Base-by-base conservation (phyloP, 345 rosid genomes). In the Camelina hispida region DNA sequence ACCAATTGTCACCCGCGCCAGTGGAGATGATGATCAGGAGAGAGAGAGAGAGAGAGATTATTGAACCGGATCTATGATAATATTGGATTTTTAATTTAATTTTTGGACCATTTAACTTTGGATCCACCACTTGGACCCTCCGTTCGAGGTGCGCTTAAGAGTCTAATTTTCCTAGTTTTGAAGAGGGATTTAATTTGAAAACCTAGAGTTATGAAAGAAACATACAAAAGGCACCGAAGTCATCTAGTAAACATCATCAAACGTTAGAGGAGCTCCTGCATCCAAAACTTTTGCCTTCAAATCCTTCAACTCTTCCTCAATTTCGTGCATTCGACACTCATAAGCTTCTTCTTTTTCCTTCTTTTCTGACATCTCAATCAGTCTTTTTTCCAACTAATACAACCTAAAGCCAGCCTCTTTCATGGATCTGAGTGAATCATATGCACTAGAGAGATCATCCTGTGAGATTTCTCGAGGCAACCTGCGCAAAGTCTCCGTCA, bases 371-470 rank as follows among this genome's bases (percentile, higher is more conserved):
- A 56, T 20, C 10, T 56, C 20, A 56, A 14, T 14, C 5, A 28
- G 61, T 56, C n/a, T 56, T 3, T 15, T 25, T 20, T 56, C 61
- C 20, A 30, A 56, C 61, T 40, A 56, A 30, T 28, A 38, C 61
- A 56, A 56, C 12, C 15, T 15, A 56, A 56, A 55, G 14, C 20
- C 61, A 56, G 5, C 61, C 9, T 56, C 61, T 56, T 15, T 56
- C 18, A 30, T 3, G 5, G 61, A 28, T 15, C 20, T 4, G 2
- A 56, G 17, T n/a, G 13, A 28, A 30, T 9, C 60, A 55, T 14
- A 55, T 7, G 60, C 60, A 28, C 28, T 18, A 4, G n/a, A 30
- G 6, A 52, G 7, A 52, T 52, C 57, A 52, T 52, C n/a, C 3
- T 22, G 5, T 10, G 57, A 20, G 7, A 52, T 22, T 13, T 44